Evolutionary conservation across 2,329 filamentous ascomycete species (phyloP).

Genomic region (Neofusicoccum sp.): DNA sequence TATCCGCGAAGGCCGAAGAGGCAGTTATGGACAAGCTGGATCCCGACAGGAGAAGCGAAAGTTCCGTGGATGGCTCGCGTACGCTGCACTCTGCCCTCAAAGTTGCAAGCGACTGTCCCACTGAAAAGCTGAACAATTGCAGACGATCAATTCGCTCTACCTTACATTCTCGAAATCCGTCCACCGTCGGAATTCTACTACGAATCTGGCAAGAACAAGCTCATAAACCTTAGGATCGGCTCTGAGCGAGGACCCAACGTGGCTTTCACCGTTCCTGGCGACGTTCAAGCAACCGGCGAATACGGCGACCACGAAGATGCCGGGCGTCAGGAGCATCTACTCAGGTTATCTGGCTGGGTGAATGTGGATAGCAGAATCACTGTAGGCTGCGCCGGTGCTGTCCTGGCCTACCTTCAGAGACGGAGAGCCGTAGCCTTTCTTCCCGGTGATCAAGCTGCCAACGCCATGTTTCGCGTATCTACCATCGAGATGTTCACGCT

Average conservation of each 20-base stretch:
- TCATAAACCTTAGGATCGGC: slow-evolving; percentile 58
- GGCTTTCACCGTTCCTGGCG: slow-evolving; percentile 62
- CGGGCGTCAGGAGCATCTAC: slow-evolving; percentile 60
- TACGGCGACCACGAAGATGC: slow-evolving; percentile 35
- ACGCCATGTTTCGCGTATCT: slow-evolving; percentile 59
- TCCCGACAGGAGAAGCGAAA: slow-evolving; percentile 38
- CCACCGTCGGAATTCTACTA: slow-evolving; percentile 72
- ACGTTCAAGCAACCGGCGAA: slow-evolving; percentile 34
- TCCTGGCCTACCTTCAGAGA: slow-evolving; percentile 76
- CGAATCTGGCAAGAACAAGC: slow-evolving; percentile 63
- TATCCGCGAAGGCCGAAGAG: slow-evolving; percentile 57
- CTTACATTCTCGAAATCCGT: slow-evolving; percentile 65
- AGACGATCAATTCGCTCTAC: slow-evolving; percentile 53
- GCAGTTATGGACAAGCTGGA: slow-evolving; percentile 45
- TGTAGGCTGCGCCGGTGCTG: slow-evolving; percentile 81
- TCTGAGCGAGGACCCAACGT: slow-evolving; percentile 48
- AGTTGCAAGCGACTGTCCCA: background rate
- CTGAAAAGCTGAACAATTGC: background rate
- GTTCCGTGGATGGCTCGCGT: slow-evolving; percentile 30
- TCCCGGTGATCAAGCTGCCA: slow-evolving; percentile 56
- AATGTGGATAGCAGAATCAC: slow-evolving; percentile 73
- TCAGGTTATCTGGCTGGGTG: slow-evolving; percentile 68
- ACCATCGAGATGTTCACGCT: slow-evolving; percentile 75
- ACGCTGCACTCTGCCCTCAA: background rate
- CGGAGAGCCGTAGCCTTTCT: slow-evolving; percentile 62